Percentiles rank a stretch among this genome's conserved stretches.
Conservation (phyloP, 495 filamentous ascomycete species). For the Wilcoxina mikolae region DNA sequence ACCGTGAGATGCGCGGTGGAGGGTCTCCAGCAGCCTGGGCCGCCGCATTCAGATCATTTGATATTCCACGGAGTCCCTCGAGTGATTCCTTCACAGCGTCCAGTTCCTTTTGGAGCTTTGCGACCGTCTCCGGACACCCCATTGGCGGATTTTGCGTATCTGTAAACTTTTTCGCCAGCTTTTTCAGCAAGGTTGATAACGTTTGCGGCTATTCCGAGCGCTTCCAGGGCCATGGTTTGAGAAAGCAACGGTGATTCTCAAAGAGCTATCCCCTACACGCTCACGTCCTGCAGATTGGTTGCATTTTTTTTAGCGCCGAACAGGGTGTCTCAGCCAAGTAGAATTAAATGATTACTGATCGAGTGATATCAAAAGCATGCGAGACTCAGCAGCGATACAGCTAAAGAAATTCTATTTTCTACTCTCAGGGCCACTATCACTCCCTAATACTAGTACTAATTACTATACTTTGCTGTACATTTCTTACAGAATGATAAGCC, state of each 20-base stretch:
- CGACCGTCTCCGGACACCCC: neutral
- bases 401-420: neutral
- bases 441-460: neutral
- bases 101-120: neutral
- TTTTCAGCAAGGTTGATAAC: neutral
- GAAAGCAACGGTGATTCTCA: no score
- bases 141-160: neutral
- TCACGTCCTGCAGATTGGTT: no score
- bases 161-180: neutral
- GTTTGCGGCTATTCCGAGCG: neutral
- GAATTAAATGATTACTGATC: no score
- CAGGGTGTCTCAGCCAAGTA: no score
- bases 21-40: no score
- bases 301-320: no score
- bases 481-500: neutral
- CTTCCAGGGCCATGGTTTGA: no score
- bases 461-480: no score
- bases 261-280: no score
- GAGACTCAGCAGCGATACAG: neutral
- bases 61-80: no score
- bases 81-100: neutral
- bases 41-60: neutral
- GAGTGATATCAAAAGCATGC: conserved; percentile 5
- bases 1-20: neutral
- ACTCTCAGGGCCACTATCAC: neutral